phyloP scores from a whole-genome alignment of 768 basidiomycete genomes.

The Leccinellum albellum region DNA sequence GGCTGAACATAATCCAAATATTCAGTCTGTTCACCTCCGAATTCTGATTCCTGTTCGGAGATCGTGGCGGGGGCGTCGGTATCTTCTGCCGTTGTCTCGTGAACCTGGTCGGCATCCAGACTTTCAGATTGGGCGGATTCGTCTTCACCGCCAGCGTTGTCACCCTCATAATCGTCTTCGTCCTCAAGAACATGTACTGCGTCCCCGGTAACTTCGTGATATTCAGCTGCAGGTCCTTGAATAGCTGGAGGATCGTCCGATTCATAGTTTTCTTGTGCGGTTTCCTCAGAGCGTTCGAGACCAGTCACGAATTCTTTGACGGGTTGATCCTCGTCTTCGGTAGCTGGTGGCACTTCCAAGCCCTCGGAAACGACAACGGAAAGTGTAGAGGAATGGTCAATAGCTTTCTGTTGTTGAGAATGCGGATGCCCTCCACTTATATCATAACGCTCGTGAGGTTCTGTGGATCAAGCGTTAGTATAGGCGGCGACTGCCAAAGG shows the following conservation, averaged over 20 bases:
- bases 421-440: constrained; percentile 5
- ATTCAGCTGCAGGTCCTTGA: constrained; percentile 14
- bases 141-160: constrained; percentile 17
- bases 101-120: constrained; percentile 30
- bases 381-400: background rate
- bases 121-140: constrained; percentile 14
- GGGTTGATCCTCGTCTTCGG: constrained; percentile 3
- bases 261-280: constrained; percentile 8
- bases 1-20: constrained; percentile 31
- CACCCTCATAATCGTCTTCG: constrained; percentile 20
- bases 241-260: background rate
- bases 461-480: constrained; percentile 10
- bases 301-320: background rate
- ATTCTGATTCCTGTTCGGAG: constrained; percentile 11
- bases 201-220: constrained; percentile 15
- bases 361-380: background rate
- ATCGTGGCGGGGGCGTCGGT: constrained; percentile 14
- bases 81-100: constrained; percentile 21
- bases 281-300: constrained; percentile 3
- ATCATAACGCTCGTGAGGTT: constrained; percentile 10
- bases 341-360: background rate
- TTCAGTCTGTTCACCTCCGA: constrained; percentile 32
- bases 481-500: background rate
- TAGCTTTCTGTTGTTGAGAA: constrained; percentile 6
- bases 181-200: constrained; percentile 16